phyloP scores from a whole-genome alignment of 2,329 filamentous ascomycete species.

The Volutella citrinella region DNA sequence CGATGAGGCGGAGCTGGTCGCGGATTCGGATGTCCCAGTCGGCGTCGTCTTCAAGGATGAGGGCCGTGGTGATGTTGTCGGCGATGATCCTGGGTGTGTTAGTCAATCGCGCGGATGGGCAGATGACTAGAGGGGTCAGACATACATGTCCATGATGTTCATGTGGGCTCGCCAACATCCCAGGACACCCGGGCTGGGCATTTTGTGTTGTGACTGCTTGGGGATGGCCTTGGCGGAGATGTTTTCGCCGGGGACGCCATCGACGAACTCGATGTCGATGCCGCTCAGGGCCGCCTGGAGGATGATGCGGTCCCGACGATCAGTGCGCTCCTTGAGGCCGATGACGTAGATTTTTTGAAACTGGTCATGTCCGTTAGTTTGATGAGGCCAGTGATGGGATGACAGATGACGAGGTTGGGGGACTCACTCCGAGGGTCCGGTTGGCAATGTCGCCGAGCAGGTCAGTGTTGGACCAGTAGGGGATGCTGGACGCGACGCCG shows the following conservation, averaged over 20 bases:
- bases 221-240: conserved; percentile 36
- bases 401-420: neutral
- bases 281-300: conserved; percentile 44
- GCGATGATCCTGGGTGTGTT: conserved; percentile 38
- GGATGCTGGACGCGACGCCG: neutral
- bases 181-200: conserved; percentile 5
- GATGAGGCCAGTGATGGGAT: neutral
- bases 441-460: conserved; percentile 1
- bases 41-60: conserved; percentile 55
- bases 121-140: too few species aligned
- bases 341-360: conserved; percentile 38
- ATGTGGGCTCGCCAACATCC: conserved; percentile 37
- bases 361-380: neutral
- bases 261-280: conserved; percentile 42
- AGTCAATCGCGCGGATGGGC: too few species aligned
- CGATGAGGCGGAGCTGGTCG: conserved; percentile 42
- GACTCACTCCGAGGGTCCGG: neutral
- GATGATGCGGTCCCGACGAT: conserved; percentile 47
- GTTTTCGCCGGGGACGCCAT: conserved; percentile 38
- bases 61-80: conserved; percentile 42
- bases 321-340: conserved; percentile 46
- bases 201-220: conserved; percentile 5
- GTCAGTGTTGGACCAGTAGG: too few species aligned
- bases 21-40: conserved; percentile 56
- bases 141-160: conserved; percentile 30